Evolutionary conservation across 495 filamentous ascomycete species (phyloP).

Genomic region (Rostrohypoxylon terebratum): DNA sequence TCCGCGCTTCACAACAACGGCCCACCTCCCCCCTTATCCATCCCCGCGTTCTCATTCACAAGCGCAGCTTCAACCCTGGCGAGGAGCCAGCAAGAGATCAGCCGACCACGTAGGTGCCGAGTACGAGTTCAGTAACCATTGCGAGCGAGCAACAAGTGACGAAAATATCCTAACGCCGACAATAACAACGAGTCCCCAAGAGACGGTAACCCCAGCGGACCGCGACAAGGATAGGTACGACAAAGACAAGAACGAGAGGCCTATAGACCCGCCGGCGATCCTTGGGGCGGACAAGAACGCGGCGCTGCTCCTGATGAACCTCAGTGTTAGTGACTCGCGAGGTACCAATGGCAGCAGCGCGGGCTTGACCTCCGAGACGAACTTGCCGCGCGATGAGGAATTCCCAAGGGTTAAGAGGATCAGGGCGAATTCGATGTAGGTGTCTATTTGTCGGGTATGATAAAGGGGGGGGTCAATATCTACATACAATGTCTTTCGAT

Average conservation of each 20-base stretch:
- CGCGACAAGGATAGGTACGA: background rate
- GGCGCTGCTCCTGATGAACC: conserved; percentile 66
- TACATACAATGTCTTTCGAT: background rate
- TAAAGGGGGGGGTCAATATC: background rate
- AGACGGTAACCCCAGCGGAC: background rate
- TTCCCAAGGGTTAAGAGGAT: conserved; percentile 51
- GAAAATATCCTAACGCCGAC: background rate
- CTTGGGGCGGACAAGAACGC: conserved; percentile 63
- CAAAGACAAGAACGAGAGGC: conserved; percentile 32
- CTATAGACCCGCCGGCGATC: background rate
- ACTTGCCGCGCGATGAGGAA: conserved; percentile 14
- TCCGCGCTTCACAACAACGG: conserved; percentile 51
- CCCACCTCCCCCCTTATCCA: conserved; percentile 35
- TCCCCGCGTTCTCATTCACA: conserved; percentile 19
- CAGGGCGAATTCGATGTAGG: conserved; percentile 55
- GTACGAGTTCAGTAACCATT: conserved; percentile 34
- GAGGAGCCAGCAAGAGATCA: conserved; percentile 31
- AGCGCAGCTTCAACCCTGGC: conserved; percentile 33
- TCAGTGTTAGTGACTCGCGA: conserved; percentile 61
- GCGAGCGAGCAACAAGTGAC: background rate
- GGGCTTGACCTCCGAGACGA: conserved; percentile 22
- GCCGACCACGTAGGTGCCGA: conserved; percentile 38
- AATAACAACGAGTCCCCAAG: background rate
- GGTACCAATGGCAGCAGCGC: conserved; percentile 23
- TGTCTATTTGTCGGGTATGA: background rate